Percentiles rank a stretch among this genome's conserved stretches.
These are phyloP conservation scores for Persicaria tinctoria DNA, from an alignment of 148 eudicot genomes.

Conservation along the genomic window DNA sequence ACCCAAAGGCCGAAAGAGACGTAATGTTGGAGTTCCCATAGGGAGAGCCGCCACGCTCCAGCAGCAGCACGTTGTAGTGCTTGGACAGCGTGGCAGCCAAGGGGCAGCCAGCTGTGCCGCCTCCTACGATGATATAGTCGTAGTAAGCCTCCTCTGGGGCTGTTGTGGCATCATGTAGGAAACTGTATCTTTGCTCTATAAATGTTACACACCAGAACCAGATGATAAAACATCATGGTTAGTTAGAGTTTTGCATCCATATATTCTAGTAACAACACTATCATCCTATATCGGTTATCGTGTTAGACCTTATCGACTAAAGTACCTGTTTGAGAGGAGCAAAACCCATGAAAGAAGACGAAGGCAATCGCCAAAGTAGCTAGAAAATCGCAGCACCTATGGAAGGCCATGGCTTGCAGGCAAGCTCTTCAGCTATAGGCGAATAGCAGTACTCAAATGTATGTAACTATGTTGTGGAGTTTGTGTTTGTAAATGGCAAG, in stretches of 20 bases:
- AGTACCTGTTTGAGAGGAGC: conserved; percentile 3
- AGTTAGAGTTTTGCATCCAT: too few relatives aligned
- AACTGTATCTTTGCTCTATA: conserved; percentile 58
- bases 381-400: neutral
- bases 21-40: conserved; percentile 90
- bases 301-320: neutral
- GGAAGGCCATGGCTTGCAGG: neutral
- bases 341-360: neutral
- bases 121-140: conserved; percentile 91
- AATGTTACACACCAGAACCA: neutral
- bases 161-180: conserved; percentile 54
- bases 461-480: neutral
- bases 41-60: conserved; percentile 90
- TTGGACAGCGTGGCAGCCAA: conserved; percentile 82
- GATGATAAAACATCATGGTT: too few relatives aligned
- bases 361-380: neutral
- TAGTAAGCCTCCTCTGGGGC: conserved; percentile 56
- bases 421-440: neutral
- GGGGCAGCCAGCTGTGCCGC: conserved; percentile 83
- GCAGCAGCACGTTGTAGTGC: conserved; percentile 63
- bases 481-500: neutral
- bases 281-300: too few relatives aligned
- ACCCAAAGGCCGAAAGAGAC: conserved; percentile 43
- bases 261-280: too few relatives aligned
- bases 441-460: neutral